Evolutionary conservation across 768 basidiomycete genomes (phyloP).

Genomic region (Naganishia vaughanmartiniae): DNA sequence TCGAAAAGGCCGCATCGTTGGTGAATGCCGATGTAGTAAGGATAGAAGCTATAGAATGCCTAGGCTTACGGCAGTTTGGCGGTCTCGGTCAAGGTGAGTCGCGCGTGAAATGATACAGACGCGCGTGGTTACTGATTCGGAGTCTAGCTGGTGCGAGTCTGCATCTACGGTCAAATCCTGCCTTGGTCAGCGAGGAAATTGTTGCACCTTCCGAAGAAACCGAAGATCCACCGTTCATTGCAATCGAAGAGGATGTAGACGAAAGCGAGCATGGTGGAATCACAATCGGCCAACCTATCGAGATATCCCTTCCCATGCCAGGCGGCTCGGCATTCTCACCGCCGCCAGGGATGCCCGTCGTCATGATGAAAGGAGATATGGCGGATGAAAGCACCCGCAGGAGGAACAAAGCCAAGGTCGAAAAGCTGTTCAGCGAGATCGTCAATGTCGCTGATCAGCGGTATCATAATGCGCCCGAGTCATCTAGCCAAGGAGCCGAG

Average conservation of each 20-base stretch:
- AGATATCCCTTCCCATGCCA: constrained; percentile 25
- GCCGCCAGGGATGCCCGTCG: constrained; percentile 8
- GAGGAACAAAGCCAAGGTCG: constrained; percentile 17
- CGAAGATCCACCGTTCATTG: constrained; percentile 28
- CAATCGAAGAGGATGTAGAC: constrained; percentile 53
- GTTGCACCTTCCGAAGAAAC: constrained; percentile 41
- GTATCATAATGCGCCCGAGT: constrained; percentile 42
- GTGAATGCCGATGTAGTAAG: constrained; percentile 78
- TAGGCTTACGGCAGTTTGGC: constrained; percentile 59
- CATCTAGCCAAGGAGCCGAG: constrained; percentile 31
- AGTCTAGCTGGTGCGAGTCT: constrained; percentile 14
- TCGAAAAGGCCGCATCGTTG: constrained; percentile 70
- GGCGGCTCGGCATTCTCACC: constrained; percentile 27
- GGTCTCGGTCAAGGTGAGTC: constrained; percentile 61
- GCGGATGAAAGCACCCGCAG: not conserved
- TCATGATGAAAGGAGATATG: constrained; percentile 23
- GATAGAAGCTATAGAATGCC: constrained; percentile 69
- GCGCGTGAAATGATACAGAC: constrained; percentile 13
- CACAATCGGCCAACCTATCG: constrained; percentile 18
- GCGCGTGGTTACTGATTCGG: constrained; percentile 26
- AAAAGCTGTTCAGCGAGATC: constrained; percentile 68
- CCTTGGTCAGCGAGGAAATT: constrained; percentile 54
- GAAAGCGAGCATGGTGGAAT: constrained; percentile 34
- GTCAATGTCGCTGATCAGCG: constrained; percentile 57
- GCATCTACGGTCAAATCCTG: constrained; percentile 56